Evolutionary conservation across 2,329 filamentous ascomycete species (phyloP), one percentile per base, ranked within the genome.

Genomic region (Phialemoniopsis sp.): DNA sequence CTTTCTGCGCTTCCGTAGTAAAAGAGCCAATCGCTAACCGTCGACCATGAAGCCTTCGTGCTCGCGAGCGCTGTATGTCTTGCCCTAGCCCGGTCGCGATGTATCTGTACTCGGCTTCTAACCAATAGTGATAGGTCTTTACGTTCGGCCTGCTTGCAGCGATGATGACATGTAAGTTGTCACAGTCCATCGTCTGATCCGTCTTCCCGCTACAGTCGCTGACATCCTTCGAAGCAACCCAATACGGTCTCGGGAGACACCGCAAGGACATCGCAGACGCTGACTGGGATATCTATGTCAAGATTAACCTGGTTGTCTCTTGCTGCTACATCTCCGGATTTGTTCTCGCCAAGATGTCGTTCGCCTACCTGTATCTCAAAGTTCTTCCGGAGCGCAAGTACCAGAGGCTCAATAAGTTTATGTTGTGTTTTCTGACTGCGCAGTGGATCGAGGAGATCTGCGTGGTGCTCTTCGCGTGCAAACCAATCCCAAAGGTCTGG

Each of bases 401-500:
- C n/a, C 32, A 38, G 8, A 19, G 29, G 14, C 29, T 45, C 33
- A 46, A 46, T 35, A 38, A 17, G 14, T 16, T 32, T 2, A 7
- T 45, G 15, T 16, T 45, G 8, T 32, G 33, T 5, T 45, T 45
- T 26, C 29, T 45, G 8, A 9, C 28, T 5, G 36, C 32, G 14
- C 42, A 46, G 38, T 42, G 39, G 13, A 32, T 39, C 10, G 45
- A 45, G 29, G 44, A 46, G 34, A 37, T 38, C 7, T 13, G 32
- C 6, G 37, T 45, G 4, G 37, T 39, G 13, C 18, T 42, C 4
- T 31, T 44, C n/a, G 39, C 42, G 29, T 46, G 45, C 30, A 26
- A 32, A 4, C 45, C 45, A 10, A 26, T 45, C n/a, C 29, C 29
- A 4, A 37, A 36, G 17, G 34, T 37, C 3, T 45, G 40, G 37